Conservation (phyloP, 2,329 filamentous ascomycete species). For the Ramularia endophylla region DNA sequence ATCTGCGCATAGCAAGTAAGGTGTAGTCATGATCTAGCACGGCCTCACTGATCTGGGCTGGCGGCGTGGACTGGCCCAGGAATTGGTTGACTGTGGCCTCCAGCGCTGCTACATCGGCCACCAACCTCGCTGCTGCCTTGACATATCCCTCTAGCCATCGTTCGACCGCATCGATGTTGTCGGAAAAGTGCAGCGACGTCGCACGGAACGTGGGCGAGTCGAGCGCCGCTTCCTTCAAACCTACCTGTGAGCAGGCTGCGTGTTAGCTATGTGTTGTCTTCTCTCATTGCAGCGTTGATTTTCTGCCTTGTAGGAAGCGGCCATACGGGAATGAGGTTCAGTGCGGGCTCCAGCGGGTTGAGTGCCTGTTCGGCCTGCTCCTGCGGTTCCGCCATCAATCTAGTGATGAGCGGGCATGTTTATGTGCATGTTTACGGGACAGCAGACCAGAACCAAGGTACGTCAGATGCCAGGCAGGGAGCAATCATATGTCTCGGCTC, state of each 20-base stretch:
- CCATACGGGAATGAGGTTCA: constrained; percentile 18
- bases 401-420: not conserved
- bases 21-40: constrained; percentile 95
- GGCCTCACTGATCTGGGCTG: constrained; percentile 68
- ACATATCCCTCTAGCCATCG: constrained; percentile 78
- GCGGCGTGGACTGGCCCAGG: constrained; percentile 68
- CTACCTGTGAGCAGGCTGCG: constrained; percentile 23
- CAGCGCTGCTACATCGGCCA: constrained; percentile 62
- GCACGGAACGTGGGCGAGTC: constrained; percentile 95
- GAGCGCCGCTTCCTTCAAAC: constrained; percentile 88
- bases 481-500: too few relatives aligned
- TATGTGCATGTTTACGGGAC: too few relatives aligned
- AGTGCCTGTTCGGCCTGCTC: constrained; percentile 2
- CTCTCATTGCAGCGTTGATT: too few relatives aligned
- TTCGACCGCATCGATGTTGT: constrained; percentile 87
- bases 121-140: constrained; percentile 56
- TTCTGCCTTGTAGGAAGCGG: too few relatives aligned
- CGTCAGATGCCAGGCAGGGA: too few relatives aligned
- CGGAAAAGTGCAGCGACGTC: constrained; percentile 75
- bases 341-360: constrained; percentile 7
- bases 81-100: constrained; percentile 76
- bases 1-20: constrained; percentile 74
- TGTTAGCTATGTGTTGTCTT: too few relatives aligned
- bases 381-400: constrained; percentile 11
- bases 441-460: too few relatives aligned